Conservation (phyloP, 2,329 filamentous ascomycete genomes). For the Colletotrichum destructivum region DNA sequence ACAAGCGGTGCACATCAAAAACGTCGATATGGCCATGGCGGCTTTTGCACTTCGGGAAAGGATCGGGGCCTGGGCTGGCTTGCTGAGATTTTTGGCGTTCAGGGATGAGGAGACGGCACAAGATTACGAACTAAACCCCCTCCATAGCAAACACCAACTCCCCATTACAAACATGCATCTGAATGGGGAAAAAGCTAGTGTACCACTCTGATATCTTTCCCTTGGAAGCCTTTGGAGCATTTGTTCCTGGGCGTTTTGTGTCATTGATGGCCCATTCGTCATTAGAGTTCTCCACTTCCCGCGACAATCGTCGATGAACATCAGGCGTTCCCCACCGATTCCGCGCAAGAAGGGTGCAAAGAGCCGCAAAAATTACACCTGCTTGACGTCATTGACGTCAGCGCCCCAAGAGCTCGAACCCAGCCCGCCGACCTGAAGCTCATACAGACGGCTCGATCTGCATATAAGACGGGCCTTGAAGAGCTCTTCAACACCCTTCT, state of each 20-base stretch:
- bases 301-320: constrained; percentile 34
- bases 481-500: neutral
- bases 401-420: constrained; percentile 10
- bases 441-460: neutral
- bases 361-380: constrained; percentile 38
- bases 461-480: constrained; percentile 25
- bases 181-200: neutral
- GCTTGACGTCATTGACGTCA: constrained; percentile 45
- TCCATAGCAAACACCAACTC: constrained; percentile 3
- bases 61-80: constrained; percentile 31
- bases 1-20: constrained; percentile 14
- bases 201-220: constrained; percentile 7
- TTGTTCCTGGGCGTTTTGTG: constrained; percentile 31
- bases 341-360: constrained; percentile 11
- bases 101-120: constrained; percentile 21
- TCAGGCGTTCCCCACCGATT: constrained; percentile 35
- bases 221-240: constrained; percentile 26
- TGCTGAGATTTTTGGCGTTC: constrained; percentile 37
- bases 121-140: constrained; percentile 23
- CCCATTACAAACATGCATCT: constrained; percentile 33
- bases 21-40: constrained; percentile 24
- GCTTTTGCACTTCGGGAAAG: constrained; percentile 25
- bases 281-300: constrained; percentile 36
- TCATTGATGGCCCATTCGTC: constrained; percentile 32
- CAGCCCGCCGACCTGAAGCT: neutral